Conservation (phyloP, 805 yeast genomes). For the Starmerella tilneyi region DNA sequence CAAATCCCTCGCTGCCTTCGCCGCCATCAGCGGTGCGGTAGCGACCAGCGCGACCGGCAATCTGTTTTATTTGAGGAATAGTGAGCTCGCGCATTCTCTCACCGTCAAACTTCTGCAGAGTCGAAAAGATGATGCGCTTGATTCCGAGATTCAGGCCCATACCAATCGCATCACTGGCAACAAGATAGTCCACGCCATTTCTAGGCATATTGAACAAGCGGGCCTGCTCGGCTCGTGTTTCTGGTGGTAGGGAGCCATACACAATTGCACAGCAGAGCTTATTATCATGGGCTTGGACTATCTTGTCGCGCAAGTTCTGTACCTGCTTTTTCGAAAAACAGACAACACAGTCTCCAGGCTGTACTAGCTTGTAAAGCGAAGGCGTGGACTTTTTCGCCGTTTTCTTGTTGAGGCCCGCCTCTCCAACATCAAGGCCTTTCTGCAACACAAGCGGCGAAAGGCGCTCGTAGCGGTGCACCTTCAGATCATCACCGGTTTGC, state of each 20-base stretch:
- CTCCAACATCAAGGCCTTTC: conserved; percentile 1
- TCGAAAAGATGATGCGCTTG: conserved; percentile 64
- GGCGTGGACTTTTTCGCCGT: neutral
- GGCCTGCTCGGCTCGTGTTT: conserved; percentile 80
- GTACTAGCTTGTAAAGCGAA: conserved; percentile 30
- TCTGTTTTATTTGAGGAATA: conserved; percentile 70
- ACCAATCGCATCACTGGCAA: conserved; percentile 95
- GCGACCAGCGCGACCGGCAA: conserved; percentile 94
- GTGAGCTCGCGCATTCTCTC: conserved; percentile 37
- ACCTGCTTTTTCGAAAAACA: conserved; percentile 72
- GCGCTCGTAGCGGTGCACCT: conserved; percentile 61
- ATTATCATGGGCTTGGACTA: conserved; percentile 46
- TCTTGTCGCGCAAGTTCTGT: conserved; percentile 52
- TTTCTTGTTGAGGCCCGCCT: neutral
- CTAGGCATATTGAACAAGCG: conserved; percentile 50
- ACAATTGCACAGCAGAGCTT: conserved; percentile 58
- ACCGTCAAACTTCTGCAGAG: conserved; percentile 64
- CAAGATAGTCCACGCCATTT: conserved; percentile 71
- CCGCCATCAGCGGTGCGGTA: conserved; percentile 45
- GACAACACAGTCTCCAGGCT: conserved; percentile 79
- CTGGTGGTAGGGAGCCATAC: conserved; percentile 94
- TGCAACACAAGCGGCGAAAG: conserved; percentile 60
- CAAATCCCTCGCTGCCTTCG: conserved; percentile 28
- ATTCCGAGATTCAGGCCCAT: conserved; percentile 91
- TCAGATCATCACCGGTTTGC: conserved; percentile 70